Base-by-base conservation (phyloP, 352 stramenopile species). In the Globisporangium lucens region DNA sequence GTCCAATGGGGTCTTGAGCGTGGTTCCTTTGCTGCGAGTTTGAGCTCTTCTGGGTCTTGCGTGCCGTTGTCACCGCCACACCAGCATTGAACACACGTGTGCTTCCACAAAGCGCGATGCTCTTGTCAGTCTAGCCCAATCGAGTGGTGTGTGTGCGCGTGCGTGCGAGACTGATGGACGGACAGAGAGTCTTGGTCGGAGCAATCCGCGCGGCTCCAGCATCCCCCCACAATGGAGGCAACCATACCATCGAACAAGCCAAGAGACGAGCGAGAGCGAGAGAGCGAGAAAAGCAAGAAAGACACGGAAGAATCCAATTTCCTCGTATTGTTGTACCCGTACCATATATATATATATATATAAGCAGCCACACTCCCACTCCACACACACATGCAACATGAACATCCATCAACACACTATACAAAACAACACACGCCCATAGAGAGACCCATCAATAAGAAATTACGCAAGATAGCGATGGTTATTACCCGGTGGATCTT, bases 401-500 rank as follows among this genome's bases (percentile, higher is more conserved):
- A 56, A 29, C 60, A 58, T 47, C 8, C 6, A 41, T 33, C 46
- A n/a, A 8, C 22, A 52, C 22, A 36, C 36, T 24, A 47, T n/a
- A 29, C 20, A 43, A 24, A 63, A 38, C 7, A 20, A 53, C 8
- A 12, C 24, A 43, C 6, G 5, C 59, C 6, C n/a, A 68, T 47
- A 65, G 36, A 65, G 36, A 43, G 36, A 43, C 13, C 38, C 38
- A 17, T 47, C 46, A 47, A 15, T 63, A 63, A 64, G 13, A 10
- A 20, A 72, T 36, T 29, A 17, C 17, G n/a, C 67, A 58, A 73
- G 67, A 35, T 13, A 29, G 6, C 13, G 24, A 41, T 59, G 58
- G 20, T 53, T 46, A 15, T 72, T 92, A 95, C 88, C 80, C 85
- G 82, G 70, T 94, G 81, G 75, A 96, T 91, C 79, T 96, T 96